Percentiles rank a stretch among this genome's conserved stretches.
Evolutionary conservation across 169 alveolate species (phyloP).

Genomic region (Cryptosporidium baileyi): DNA sequence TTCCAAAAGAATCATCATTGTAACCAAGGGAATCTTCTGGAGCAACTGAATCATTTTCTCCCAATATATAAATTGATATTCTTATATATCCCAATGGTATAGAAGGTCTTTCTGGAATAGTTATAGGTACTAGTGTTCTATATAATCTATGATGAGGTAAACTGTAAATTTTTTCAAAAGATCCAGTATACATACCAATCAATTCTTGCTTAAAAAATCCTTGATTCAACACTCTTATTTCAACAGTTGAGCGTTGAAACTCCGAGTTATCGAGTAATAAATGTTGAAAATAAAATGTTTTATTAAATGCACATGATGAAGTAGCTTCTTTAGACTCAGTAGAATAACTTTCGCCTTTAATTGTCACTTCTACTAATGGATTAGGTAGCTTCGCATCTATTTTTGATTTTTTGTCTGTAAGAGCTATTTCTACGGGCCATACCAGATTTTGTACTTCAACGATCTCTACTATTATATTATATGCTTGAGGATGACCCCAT

Average conservation of each 20-base stretch:
- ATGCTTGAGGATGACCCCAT: slow-evolving; percentile 73
- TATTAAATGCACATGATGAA: slow-evolving; percentile 69
- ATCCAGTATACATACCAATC: slow-evolving; percentile 69
- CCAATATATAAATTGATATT: slow-evolving; percentile 52
- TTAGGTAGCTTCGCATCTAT: slow-evolving; percentile 68
- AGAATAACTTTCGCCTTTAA: slow-evolving; percentile 22
- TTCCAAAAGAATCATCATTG: not conserved
- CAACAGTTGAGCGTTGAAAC: slow-evolving; percentile 62
- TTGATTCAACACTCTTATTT: slow-evolving; percentile 46
- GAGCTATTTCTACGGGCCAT: slow-evolving; percentile 68
- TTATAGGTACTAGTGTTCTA: slow-evolving; percentile 59
- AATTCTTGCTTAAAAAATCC: slow-evolving; percentile 64
- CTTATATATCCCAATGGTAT: slow-evolving; percentile 67
- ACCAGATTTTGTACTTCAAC: slow-evolving; percentile 63
- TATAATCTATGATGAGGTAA: slow-evolving; percentile 35
- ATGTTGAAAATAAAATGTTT: slow-evolving; percentile 62
- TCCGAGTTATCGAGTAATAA: slow-evolving; percentile 25
- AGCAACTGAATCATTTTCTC: slow-evolving; percentile 55
- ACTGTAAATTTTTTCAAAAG: slow-evolving; percentile 67
- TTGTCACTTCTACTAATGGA: slow-evolving; percentile 70
- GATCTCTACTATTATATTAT: slow-evolving; percentile 67
- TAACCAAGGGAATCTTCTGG: slow-evolving; percentile 53
- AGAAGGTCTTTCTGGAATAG: slow-evolving; percentile 71
- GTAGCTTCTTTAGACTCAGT: slow-evolving; percentile 65
- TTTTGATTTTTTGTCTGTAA: slow-evolving; percentile 16